Percentiles rank a stretch among this genome's conserved stretches.
Evolutionary conservation across 495 filamentous ascomycete genomes (phyloP).

Genomic region (Talaromyces thailandensis): DNA sequence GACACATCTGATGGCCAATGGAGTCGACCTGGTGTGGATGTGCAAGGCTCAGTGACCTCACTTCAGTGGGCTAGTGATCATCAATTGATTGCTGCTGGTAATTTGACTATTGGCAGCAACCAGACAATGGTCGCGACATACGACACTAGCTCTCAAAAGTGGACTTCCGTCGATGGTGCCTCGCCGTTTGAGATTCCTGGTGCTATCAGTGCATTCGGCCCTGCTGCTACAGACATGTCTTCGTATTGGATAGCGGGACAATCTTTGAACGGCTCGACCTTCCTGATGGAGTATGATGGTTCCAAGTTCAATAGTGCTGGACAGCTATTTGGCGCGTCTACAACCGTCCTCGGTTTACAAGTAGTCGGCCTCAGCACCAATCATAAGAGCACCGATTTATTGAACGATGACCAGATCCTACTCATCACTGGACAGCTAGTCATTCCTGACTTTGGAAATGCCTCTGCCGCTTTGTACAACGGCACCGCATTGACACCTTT

Average conservation of each 20-base stretch:
- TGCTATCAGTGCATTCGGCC: constrained; percentile 63
- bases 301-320: constrained; percentile 48
- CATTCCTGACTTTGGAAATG: constrained; percentile 67
- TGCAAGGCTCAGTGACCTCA: constrained; percentile 58
- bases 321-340: constrained; percentile 49
- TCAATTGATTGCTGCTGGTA: constrained; percentile 65
- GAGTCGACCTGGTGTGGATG: constrained; percentile 61
- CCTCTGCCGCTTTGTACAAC: constrained; percentile 82
- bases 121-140: constrained; percentile 66
- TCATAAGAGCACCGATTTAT: constrained; percentile 54
- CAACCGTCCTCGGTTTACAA: constrained; percentile 69
- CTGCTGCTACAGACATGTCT: constrained; percentile 55
- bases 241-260: constrained; percentile 74
- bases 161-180: constrained; percentile 58
- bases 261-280: constrained; percentile 56
- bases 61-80: constrained; percentile 67
- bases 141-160: constrained; percentile 50
- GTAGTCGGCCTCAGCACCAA: constrained; percentile 58
- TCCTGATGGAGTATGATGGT: constrained; percentile 69
- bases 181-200: constrained; percentile 56
- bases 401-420: constrained; percentile 60
- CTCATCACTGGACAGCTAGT: constrained; percentile 73
- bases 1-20: constrained; percentile 60
- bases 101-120: constrained; percentile 58
- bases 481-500: constrained; percentile 71